Evolutionary conservation across 768 basidiomycete genomes (phyloP).

Genomic region (Megacollybia marginata): DNA sequence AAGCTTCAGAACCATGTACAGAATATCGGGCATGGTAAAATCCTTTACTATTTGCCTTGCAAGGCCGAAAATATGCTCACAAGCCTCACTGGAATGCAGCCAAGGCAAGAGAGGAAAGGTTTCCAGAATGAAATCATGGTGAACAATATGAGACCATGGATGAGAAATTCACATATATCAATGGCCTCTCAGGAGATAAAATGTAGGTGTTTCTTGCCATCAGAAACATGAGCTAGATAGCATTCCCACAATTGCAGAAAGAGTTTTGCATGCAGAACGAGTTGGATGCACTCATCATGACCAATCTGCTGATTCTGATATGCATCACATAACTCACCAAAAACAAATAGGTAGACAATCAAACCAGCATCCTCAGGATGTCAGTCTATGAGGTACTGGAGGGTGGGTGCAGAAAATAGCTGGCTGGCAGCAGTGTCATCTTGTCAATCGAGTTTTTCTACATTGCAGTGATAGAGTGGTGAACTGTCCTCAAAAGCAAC

Average conservation of each 20-base stretch:
- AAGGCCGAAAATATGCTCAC: conserved; percentile 27
- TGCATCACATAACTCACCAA: conserved; percentile 30
- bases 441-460: too few species aligned
- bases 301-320: conserved; percentile 24
- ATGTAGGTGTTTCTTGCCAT: conserved; percentile 13
- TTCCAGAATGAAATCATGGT: conserved; percentile 19
- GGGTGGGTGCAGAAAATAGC: conserved; percentile 9
- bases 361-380: conserved; percentile 19
- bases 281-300: conserved; percentile 17
- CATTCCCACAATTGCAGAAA: conserved; percentile 24
- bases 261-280: conserved; percentile 22
- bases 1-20: conserved; percentile 20
- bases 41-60: conserved; percentile 22
- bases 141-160: conserved; percentile 22
- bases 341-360: conserved; percentile 32
- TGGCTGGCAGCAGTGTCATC: conserved; percentile 36
- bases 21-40: conserved; percentile 25
- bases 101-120: conserved; percentile 22
- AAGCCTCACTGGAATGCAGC: conserved; percentile 20
- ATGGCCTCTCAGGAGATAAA: conserved; percentile 25
- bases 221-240: conserved; percentile 11
- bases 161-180: conserved; percentile 22
- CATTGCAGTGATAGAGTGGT: conserved; percentile 14
- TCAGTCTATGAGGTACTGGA: conserved; percentile 16
- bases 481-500: conserved; percentile 10